Evolutionary conservation across 2,329 filamentous ascomycete genomes (phyloP), one percentile per base, ranked within the genome.

Genomic region (Microcyclospora tardicrescens): DNA sequence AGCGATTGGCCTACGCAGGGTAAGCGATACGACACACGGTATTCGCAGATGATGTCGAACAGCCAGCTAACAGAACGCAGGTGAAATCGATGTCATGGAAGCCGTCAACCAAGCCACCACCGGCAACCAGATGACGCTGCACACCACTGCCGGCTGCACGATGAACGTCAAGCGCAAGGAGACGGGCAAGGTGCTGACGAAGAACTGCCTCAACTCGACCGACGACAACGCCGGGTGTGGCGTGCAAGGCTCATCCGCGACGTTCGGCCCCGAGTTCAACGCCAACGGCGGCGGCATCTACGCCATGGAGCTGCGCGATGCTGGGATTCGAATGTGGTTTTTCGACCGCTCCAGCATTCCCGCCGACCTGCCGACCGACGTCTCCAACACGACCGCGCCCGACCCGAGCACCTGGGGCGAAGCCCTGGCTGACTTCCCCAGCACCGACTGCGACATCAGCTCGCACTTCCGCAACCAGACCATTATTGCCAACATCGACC

Each of bases 381-480:
- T 49, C 5, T 37, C 36, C n/a, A 56, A 62, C 41, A 46, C 44
- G 9, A 44, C 48, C 13, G 50, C 47, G 6, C 79, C 79, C 0
- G 67, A 81, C 48, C 75, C 79, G 0, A 71, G 66, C 38, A 63
- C 62, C 2, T 83, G 79, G 75, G 76, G 75, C 11, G 64, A 60
- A 3, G 73, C 79, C 0, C 48, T 73, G 9, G 76, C 78, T 1
- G 77, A 82, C 43, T 83, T 82, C 55, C 77, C 50, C 39, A 55
- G 50, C n/a, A 49, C 45, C 9, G 36, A 49, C 32, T 63, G 61
- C 39, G 46, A 60, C 29, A 58, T 62, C 36, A 45, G 57, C 48
- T 41, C 41, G 32, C 53, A 61, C 35, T 62, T 63, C 44, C 47
- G 38, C 4, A 54, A 61, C 34, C 56, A 61, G 38, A 51, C 51